Conservation (phyloP, 345 rosid genomes). For the Heritiera fomes region DNA sequence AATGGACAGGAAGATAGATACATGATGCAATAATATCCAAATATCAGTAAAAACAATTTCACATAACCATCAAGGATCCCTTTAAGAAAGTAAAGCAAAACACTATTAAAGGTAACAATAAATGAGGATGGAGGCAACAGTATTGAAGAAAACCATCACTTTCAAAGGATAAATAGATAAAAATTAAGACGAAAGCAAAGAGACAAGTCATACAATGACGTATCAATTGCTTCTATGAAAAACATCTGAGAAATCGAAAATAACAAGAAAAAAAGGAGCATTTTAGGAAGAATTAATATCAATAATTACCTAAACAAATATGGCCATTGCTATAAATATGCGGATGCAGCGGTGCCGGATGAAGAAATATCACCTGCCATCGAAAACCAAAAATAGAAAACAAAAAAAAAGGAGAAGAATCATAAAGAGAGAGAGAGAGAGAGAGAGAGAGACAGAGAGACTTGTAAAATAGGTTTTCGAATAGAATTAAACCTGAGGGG, state of each 20-base stretch:
- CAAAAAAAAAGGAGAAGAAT: background rate
- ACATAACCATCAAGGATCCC: background rate
- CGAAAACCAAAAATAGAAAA: background rate
- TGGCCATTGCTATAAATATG: slow-evolving; percentile 98
- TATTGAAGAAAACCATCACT: background rate
- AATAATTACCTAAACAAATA: slow-evolving; percentile 78
- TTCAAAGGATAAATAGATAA: background rate
- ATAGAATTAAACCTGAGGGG: slow-evolving; percentile 68
- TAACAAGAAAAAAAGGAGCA: background rate
- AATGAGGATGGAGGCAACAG: background rate
- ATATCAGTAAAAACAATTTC: background rate
- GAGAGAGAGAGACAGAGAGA: background rate
- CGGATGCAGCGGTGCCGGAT: slow-evolving; percentile 92
- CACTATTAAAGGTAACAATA: slow-evolving; percentile 12
- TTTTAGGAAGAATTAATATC: slow-evolving; percentile 21
- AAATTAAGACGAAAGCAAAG: slow-evolving; percentile 5
- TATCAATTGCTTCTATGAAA: background rate
- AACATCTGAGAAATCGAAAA: background rate
- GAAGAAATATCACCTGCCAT: slow-evolving; percentile 79
- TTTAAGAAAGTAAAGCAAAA: background rate
- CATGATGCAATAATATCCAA: slow-evolving; percentile 5
- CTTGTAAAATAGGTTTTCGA: background rate
- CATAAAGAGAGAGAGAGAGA: background rate
- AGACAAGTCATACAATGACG: background rate
- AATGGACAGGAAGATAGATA: background rate